These are phyloP conservation scores for Penicillium freii DNA, from an alignment of 2,329 filamentous ascomycete species.

Conservation along the genomic window DNA sequence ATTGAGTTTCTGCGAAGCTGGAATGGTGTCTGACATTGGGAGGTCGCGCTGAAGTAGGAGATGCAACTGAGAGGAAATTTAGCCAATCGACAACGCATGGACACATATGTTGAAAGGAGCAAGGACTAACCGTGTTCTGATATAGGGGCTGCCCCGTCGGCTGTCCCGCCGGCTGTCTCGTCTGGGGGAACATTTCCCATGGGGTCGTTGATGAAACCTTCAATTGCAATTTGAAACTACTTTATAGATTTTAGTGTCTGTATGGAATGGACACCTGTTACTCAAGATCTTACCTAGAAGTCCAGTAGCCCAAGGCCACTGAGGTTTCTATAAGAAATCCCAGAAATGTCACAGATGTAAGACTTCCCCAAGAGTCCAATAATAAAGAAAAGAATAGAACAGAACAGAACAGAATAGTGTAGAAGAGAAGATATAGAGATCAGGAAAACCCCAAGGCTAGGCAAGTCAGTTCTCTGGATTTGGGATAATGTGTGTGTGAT, in stretches of 20 bases:
- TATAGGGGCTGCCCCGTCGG: slow-evolving; percentile 11
- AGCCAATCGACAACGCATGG: background rate
- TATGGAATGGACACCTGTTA: background rate
- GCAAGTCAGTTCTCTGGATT: background rate
- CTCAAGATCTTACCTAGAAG: background rate
- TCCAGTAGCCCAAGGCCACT: background rate
- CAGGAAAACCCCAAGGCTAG: background rate
- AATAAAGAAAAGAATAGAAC: background rate
- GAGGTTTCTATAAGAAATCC: background rate
- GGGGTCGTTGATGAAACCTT: slow-evolving; percentile 11
- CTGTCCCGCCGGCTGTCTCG: slow-evolving; percentile 16
- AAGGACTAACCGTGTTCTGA: slow-evolving; percentile 16
- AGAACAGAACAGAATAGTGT: background rate
- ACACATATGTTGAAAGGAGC: background rate
- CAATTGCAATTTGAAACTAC: background rate
- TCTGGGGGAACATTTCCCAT: slow-evolving; percentile 32
- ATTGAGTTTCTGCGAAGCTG: slow-evolving; percentile 19
- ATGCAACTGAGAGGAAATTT: slow-evolving; percentile 5
- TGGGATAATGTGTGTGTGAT: background rate
- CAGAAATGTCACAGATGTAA: background rate
- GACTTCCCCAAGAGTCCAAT: background rate
- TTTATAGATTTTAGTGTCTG: background rate
- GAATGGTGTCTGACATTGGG: slow-evolving; percentile 22
- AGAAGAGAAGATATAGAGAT: background rate
- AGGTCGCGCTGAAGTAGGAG: slow-evolving; percentile 13